Conservation (phyloP, 2,329 filamentous ascomycete species). For the Fusarium kyushuense region DNA sequence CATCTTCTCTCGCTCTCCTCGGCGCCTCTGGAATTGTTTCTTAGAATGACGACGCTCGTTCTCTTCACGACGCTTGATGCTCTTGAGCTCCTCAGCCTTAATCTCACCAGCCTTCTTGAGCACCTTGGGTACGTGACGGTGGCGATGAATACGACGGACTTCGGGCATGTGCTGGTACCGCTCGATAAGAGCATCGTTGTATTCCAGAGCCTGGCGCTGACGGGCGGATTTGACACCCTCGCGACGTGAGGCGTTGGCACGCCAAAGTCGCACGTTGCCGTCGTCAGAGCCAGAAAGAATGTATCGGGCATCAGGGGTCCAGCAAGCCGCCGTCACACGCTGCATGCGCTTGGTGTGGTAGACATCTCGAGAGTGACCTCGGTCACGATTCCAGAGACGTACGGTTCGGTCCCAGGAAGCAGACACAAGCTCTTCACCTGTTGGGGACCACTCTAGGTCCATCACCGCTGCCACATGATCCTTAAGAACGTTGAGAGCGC, state of each 20-base stretch:
- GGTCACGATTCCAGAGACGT: slow-evolving; percentile 82
- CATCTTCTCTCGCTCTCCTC: slow-evolving; percentile 92
- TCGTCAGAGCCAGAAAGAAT: slow-evolving; percentile 93
- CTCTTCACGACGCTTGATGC: slow-evolving; percentile 91
- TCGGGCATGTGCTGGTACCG: slow-evolving; percentile 97
- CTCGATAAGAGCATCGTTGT: slow-evolving; percentile 85
- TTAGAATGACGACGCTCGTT: slow-evolving; percentile 93
- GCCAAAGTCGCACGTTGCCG: slow-evolving; percentile 89
- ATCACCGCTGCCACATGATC: slow-evolving; percentile 92
- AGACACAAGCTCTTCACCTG: slow-evolving; percentile 91
- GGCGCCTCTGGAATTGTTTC: slow-evolving; percentile 80
- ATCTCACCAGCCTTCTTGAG: slow-evolving; percentile 97
- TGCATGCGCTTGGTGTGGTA: slow-evolving; percentile 99
- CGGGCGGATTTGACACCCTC: slow-evolving; percentile 87
- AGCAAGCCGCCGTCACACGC: slow-evolving; percentile 85
- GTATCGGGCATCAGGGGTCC: slow-evolving; percentile 91
- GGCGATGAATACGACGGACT: slow-evolving; percentile 87
- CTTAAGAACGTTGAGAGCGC: slow-evolving; percentile 89
- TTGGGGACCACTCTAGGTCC: slow-evolving; percentile 96
- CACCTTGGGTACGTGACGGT: slow-evolving; percentile 90
- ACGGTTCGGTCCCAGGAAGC: slow-evolving; percentile 89
- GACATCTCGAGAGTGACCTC: slow-evolving; percentile 88
- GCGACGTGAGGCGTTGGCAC: slow-evolving; percentile 84
- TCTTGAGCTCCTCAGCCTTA: slow-evolving; percentile 87
- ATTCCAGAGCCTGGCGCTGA: slow-evolving; percentile 90